A percentile compares a stretch with the other conserved stretches of the same genome.
phyloP scores from a whole-genome alignment of 2,329 filamentous ascomycete species.

The Knufia fluminis region DNA sequence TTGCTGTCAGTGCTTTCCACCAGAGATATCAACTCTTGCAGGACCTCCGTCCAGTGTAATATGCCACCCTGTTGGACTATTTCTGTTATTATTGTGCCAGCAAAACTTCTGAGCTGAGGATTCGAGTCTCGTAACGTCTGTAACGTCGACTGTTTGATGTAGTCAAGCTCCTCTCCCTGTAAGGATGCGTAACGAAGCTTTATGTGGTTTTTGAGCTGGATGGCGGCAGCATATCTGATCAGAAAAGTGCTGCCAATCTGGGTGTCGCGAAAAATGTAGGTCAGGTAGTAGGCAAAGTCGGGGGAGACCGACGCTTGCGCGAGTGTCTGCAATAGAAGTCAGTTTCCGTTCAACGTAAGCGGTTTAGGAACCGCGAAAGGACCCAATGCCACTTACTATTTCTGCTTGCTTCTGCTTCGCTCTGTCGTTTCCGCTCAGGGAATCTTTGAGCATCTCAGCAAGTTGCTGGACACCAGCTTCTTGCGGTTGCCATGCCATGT shows the following conservation, averaged over 20 bases:
- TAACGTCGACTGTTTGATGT: conserved; percentile 72
- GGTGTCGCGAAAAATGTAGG: conserved; percentile 72
- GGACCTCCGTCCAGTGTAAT: conserved; percentile 80
- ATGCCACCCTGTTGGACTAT: conserved; percentile 76
- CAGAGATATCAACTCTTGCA: conserved; percentile 72
- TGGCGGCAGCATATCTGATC: conserved; percentile 75
- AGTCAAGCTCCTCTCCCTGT: conserved; percentile 59
- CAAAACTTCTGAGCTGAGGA: conserved; percentile 73
- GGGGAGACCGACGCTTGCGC: conserved; percentile 77
- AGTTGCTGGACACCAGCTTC: conserved; percentile 83
- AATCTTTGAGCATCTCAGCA: conserved; percentile 80
- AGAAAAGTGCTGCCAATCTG: conserved; percentile 60
- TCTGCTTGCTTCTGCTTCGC: conserved; percentile 81
- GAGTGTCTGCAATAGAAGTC: conserved; percentile 61
- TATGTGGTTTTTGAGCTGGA: conserved; percentile 95
- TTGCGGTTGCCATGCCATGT: conserved; percentile 53
- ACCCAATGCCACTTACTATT: conserved; percentile 49
- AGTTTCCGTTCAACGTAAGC: neutral
- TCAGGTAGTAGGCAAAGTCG: conserved; percentile 95
- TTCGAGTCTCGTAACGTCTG: conserved; percentile 72
- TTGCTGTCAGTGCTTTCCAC: conserved; percentile 64
- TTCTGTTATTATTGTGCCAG: conserved; percentile 91
- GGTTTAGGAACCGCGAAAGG: neutral
- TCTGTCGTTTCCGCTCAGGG: conserved; percentile 74
- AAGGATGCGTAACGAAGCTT: conserved; percentile 66